Conservation (phyloP, 805 yeast species). For the Schizosaccharomyces cryophilus region DNA sequence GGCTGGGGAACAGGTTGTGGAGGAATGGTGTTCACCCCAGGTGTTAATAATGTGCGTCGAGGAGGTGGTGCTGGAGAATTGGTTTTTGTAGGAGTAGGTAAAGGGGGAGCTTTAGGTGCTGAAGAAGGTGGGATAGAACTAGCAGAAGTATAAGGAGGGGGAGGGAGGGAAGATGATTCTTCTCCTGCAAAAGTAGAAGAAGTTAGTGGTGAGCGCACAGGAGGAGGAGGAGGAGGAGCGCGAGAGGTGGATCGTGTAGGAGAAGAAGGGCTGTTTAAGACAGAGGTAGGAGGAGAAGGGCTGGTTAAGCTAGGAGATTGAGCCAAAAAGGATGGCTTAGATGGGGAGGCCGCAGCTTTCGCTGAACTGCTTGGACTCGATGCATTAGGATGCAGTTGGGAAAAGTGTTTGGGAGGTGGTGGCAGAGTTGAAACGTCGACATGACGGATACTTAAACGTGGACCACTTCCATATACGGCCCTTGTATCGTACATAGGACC, state of each 20-base stretch:
- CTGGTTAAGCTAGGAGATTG: too few species aligned
- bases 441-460: neutral
- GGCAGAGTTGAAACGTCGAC: neutral
- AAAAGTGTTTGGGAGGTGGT: neutral
- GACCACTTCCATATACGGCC: neutral
- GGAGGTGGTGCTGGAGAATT: neutral
- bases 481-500: neutral
- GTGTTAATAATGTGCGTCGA: neutral
- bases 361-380: neutral
- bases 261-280: neutral
- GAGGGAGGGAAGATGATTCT: neutral
- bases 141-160: neutral
- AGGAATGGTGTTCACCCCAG: neutral
- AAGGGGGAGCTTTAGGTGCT: neutral
- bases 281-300: neutral
- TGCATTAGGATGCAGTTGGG: neutral
- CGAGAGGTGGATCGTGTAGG: neutral
- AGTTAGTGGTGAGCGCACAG: neutral
- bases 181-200: neutral
- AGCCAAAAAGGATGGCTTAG: neutral
- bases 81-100: neutral
- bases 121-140: neutral
- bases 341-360: neutral
- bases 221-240: neutral
- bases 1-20: neutral